Percentiles rank a stretch among this genome's conserved stretches.
These are phyloP conservation scores for Phytopythium delawarense DNA, from an alignment of 352 stramenopile species.

Conservation along the genomic window DNA sequence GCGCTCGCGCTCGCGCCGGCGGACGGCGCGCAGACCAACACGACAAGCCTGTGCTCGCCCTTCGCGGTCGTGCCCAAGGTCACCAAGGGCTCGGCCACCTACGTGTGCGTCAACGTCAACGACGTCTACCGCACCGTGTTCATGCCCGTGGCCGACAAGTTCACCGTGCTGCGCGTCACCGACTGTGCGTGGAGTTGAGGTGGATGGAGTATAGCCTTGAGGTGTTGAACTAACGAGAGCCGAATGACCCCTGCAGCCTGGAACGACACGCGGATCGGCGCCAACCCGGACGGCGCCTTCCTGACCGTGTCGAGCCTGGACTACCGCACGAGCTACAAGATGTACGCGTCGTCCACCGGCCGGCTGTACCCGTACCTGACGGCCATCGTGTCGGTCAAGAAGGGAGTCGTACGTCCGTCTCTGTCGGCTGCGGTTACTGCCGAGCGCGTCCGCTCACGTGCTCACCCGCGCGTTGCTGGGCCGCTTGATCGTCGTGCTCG, in stretches of 20 bases:
- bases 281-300: conserved; percentile 37
- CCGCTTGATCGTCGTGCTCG: background rate
- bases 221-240: background rate
- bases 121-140: conserved; percentile 70
- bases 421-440: background rate
- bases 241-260: conserved; percentile 31
- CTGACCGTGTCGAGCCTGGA: conserved; percentile 67
- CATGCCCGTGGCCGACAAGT: conserved; percentile 69
- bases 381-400: conserved; percentile 77
- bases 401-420: conserved; percentile 32
- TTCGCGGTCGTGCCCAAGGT: conserved; percentile 39
- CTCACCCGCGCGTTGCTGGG: background rate
- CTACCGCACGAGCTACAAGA: conserved; percentile 68
- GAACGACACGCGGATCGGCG: conserved; percentile 63
- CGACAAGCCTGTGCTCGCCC: conserved; percentile 61
- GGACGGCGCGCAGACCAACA: conserved; percentile 38
- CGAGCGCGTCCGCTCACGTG: background rate
- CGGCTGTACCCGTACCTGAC: conserved; percentile 72
- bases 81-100: conserved; percentile 55
- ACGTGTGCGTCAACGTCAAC: conserved; percentile 80
- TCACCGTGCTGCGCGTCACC: conserved; percentile 67
- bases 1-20: background rate
- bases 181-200: conserved; percentile 48
- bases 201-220: no score
- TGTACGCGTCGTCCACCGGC: conserved; percentile 47